Conservation (phyloP, 495 filamentous ascomycete species). For the Trichoderma gamsii region DNA sequence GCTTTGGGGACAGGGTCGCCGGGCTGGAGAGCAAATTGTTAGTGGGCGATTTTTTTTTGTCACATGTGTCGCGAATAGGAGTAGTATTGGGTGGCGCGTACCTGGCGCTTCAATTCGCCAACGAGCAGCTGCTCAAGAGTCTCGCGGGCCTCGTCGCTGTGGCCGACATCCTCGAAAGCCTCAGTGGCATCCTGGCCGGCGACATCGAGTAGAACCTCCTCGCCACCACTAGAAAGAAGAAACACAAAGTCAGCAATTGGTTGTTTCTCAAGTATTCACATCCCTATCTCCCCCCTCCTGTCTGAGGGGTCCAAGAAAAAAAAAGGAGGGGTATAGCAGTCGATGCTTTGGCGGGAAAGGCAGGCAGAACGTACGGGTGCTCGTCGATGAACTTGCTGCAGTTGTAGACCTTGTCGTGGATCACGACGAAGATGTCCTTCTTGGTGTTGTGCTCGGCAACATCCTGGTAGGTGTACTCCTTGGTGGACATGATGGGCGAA, state of each 20-base stretch:
- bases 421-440: constrained; percentile 88
- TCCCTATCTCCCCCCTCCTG: neutral
- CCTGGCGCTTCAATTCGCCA: constrained; percentile 78
- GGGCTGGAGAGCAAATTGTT: constrained; percentile 44
- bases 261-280: neutral
- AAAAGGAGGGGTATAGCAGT: neutral
- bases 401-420: constrained; percentile 97
- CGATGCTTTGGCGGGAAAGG: neutral
- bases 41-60: neutral
- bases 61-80: constrained; percentile 16
- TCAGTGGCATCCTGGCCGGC: constrained; percentile 95
- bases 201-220: constrained; percentile 96
- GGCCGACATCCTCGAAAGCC: constrained; percentile 98
- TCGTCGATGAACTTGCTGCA: constrained; percentile 85
- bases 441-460: constrained; percentile 84
- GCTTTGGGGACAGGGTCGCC: constrained; percentile 75
- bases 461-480: constrained; percentile 78
- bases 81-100: constrained; percentile 38
- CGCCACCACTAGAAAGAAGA: constrained; percentile 67
- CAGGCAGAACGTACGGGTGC: constrained; percentile 78
- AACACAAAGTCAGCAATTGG: constrained; percentile 10
- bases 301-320: no score
- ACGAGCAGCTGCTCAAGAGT: constrained; percentile 76
- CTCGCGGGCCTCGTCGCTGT: constrained; percentile 97
- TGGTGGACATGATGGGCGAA: constrained; percentile 15